These are phyloP conservation scores for Phanerochaete carnosa DNA, from an alignment of 768 basidiomycete species.

Conservation along the genomic window DNA sequence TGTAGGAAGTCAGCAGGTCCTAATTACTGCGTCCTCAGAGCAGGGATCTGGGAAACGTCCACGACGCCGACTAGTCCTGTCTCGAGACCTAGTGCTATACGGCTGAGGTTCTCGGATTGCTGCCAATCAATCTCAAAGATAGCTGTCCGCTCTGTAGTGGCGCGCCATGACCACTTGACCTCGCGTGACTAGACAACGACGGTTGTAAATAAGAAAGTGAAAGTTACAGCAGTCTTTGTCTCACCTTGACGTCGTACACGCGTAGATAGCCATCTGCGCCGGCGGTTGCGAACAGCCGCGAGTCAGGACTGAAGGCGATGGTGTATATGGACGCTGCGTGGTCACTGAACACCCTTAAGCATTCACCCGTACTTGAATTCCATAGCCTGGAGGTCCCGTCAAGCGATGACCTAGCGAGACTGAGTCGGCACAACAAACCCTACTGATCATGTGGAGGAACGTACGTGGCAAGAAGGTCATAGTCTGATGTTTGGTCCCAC, in stretches of 20 bases:
- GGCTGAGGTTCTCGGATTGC: conserved; percentile 45
- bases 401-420: conserved; percentile 60
- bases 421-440: background rate
- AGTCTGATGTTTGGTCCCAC: conserved; percentile 38
- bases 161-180: conserved; percentile 64
- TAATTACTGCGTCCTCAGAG: background rate
- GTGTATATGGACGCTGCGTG: conserved; percentile 74
- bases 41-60: conserved; percentile 50
- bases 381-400: conserved; percentile 80
- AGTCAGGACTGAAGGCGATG: conserved; percentile 72
- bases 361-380: conserved; percentile 77
- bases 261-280: conserved; percentile 76
- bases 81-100: conserved; percentile 70
- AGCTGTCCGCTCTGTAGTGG: conserved; percentile 53
- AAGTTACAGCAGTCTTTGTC: conserved; percentile 14
- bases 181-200: conserved; percentile 30
- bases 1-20: background rate
- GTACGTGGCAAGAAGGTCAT: conserved; percentile 72
- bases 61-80: conserved; percentile 65
- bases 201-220: background rate
- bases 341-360: conserved; percentile 66
- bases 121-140: conserved; percentile 82
- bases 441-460: conserved; percentile 18
- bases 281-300: conserved; percentile 70
- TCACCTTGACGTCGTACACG: conserved; percentile 66